These are phyloP conservation scores for Vickermania spadyakhi DNA, from an alignment of 208 protist species.

Conservation along the genomic window DNA sequence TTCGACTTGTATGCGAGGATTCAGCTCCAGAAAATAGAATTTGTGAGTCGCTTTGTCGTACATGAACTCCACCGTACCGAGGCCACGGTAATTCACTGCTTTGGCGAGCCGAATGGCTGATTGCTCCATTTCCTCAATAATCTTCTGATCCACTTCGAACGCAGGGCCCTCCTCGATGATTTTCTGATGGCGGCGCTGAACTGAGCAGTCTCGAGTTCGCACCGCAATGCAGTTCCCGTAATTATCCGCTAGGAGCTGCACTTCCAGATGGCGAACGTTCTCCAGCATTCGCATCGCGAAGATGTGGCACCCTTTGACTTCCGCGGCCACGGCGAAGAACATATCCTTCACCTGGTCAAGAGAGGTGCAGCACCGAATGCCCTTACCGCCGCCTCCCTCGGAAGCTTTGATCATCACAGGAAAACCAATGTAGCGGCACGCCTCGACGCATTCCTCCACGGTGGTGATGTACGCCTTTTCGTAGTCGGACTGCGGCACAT, in stretches of 20 bases:
- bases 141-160: conserved; percentile 60
- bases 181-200: conserved; percentile 98
- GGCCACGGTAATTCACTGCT: conserved; percentile 89
- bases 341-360: conserved; percentile 74
- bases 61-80: conserved; percentile 97
- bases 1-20: conserved; percentile 97
- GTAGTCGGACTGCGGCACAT: conserved; percentile 80
- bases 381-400: conserved; percentile 98
- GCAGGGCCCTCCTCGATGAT: conserved; percentile 97
- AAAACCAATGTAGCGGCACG: conserved; percentile 90
- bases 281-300: conserved; percentile 96
- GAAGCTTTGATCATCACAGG: conserved; percentile 98
- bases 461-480: conserved; percentile 87
- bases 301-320: conserved; percentile 96
- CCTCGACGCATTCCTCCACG: conserved; percentile 82
- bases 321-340: conserved; percentile 86
- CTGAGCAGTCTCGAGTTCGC: conserved; percentile 95
- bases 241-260: conserved; percentile 93
- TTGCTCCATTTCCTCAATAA: conserved; percentile 88
- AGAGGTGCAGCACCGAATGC: conserved; percentile 89
- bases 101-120: conserved; percentile 91
- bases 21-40: conserved; percentile 97
- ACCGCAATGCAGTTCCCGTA: conserved; percentile 92
- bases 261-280: conserved; percentile 94
- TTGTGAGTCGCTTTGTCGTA: conserved; percentile 83